Evolutionary conservation across 345 rosid species (phyloP), one percentile per base, ranked within the genome.

Genomic region (Lumnitzera racemosa): DNA sequence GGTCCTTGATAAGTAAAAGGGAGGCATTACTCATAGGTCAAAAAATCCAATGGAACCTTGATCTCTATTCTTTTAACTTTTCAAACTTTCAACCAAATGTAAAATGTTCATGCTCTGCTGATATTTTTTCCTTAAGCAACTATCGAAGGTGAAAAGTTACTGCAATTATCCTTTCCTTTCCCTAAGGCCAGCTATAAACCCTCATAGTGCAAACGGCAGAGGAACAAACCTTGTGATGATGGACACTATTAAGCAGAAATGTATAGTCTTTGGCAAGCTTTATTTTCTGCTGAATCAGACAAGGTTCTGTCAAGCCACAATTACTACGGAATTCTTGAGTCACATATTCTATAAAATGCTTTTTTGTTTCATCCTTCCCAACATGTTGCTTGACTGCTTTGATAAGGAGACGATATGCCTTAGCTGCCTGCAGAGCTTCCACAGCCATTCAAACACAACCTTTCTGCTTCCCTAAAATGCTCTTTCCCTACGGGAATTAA

Each of bases 301-400:
- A 70, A 17, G 69, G 76, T 57, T 79, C 84, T 0, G 49, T 41
- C 8, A 77, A 50, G 52, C 55, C 59, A 12, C 64, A 49, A 49
- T 74, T 83, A 61, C 73, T 90, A 11, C 82, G 77, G 53, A 86
- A 94, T 61, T 88, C 84, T 17, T 67, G 67, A 8, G 78, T 75
- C 20, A 84, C 72, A 14, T 81, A 81, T 16, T 88, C 89, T n/a
- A 15, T 56, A 24, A 94, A 88, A 76, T 90, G 96, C 68, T 59
- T 67, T 78, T 86, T 84, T 56, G 76, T 68, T 41, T 79, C 92
- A 72, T 94, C 89, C 12, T 76, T 81, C n/a, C 95, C 97, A 50
- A 90, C 58, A 61, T 90, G 89, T 57, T 78, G 88, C 59, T 63
- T 79, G 53, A 90, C 70, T 29, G 96, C 78, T 66, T 78, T 94